Percentiles rank a stretch among this genome's conserved stretches.
Conservation (phyloP, 129 eudicot species). For the Flaveria bidentis region DNA sequence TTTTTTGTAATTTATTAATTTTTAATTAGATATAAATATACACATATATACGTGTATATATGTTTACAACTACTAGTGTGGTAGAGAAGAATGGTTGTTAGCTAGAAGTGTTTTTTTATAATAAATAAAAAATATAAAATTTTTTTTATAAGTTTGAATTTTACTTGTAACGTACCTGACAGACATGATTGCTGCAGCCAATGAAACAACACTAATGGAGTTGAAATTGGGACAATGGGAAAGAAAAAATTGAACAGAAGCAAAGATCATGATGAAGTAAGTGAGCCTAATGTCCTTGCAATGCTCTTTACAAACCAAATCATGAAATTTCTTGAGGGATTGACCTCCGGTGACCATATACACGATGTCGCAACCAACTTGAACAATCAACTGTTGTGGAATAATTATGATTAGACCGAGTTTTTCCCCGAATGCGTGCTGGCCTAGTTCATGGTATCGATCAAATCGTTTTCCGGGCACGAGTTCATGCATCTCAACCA, state of each 20-base stretch:
- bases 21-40: no score
- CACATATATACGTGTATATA: no score
- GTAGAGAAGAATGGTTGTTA: no score
- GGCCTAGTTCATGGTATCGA: slow-evolving; percentile 60
- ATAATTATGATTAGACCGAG: slow-evolving; percentile 53
- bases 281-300: slow-evolving; percentile 52
- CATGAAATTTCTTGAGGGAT: slow-evolving; percentile 46
- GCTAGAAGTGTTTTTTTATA: no score
- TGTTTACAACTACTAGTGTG: no score
- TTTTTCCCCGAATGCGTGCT: slow-evolving; percentile 57
- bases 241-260: slow-evolving; percentile 63
- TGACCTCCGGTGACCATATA: slow-evolving; percentile 70
- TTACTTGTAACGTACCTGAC: slow-evolving; percentile 37
- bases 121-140: no score
- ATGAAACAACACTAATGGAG: slow-evolving; percentile 54
- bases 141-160: no score
- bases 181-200: slow-evolving; percentile 72
- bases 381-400: slow-evolving; percentile 53
- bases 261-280: slow-evolving; percentile 65
- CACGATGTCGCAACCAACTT: slow-evolving; percentile 53
- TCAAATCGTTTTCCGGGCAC: slow-evolving; percentile 64
- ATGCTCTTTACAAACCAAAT: slow-evolving; percentile 34
- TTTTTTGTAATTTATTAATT: no score
- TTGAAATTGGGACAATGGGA: slow-evolving; percentile 70
- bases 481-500: slow-evolving; percentile 67